Percentiles rank a stretch among this genome's conserved stretches.
phyloP scores from a whole-genome alignment of 176 grass and related monocot genomes.

The Phyllostachys edulis region DNA sequence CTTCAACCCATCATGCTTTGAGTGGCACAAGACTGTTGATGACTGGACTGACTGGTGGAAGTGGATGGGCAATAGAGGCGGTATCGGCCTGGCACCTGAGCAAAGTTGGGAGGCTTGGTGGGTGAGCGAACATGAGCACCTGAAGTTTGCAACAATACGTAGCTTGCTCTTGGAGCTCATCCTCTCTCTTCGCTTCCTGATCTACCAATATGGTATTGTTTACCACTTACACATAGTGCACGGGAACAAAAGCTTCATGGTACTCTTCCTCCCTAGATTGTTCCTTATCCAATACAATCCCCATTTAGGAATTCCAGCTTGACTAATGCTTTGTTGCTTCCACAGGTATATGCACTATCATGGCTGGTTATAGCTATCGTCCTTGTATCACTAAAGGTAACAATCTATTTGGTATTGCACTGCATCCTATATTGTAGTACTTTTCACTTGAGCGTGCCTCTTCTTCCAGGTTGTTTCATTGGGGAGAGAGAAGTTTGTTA shows the following conservation, averaged over 20 bases:
- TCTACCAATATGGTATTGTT: constrained; percentile 77
- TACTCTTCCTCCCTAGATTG: constrained; percentile 23
- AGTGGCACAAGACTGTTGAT: too few species aligned
- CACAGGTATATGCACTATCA: constrained; percentile 64
- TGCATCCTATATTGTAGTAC: not conserved
- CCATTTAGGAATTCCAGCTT: not conserved
- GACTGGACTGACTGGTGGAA: too few species aligned
- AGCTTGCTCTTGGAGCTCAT: constrained; percentile 59
- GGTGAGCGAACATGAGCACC: constrained; percentile 61
- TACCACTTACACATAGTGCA: constrained; percentile 68
- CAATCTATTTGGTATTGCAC: constrained; percentile 3
- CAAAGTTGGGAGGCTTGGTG: constrained; percentile 83
- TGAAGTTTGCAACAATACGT: constrained; percentile 52
- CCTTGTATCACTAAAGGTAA: constrained; percentile 64
- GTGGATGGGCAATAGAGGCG: constrained; percentile 31
- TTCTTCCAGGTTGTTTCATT: constrained; percentile 54
- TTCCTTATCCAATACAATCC: constrained; percentile 3
- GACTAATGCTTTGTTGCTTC: constrained; percentile 28
- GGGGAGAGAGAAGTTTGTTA: constrained; percentile 55
- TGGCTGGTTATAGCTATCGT: constrained; percentile 60
- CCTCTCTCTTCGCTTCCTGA: constrained; percentile 60
- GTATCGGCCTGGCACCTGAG: constrained; percentile 61
- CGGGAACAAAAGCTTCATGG: constrained; percentile 52
- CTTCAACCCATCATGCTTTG: too few species aligned
- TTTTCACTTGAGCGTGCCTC: not conserved